Evolutionary conservation across 2,329 filamentous ascomycete species (phyloP), one percentile per base, ranked within the genome.

Genomic region (Pseudogymnoascus sp.): DNA sequence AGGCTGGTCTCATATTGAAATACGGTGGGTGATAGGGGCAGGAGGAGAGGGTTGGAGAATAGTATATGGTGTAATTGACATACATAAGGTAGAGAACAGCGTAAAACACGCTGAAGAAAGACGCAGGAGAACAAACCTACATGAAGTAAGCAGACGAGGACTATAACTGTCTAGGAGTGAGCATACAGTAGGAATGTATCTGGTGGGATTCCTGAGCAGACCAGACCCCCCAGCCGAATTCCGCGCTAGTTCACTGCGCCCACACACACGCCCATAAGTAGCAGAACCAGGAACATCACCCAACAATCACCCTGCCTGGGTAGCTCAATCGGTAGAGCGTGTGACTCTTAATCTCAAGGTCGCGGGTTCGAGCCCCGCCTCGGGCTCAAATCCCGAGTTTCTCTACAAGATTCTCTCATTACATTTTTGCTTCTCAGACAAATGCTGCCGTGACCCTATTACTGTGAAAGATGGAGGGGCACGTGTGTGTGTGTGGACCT

Each of bases 321-420:
- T 86, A 85, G 82, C 82, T 85, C 82, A 85, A 85, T 85, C 82
- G 82, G 82, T 86, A 87, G 85, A 87, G 84, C 84, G 84, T 86
- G 81, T 86, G 84, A 86, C 85, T 87, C 85, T 38, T 62, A 56
- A 56, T 56, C 50, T 33, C 29, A 33, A 56, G 50, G 50, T 56
- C 50, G 50, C 50, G 50, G 50, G 50, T 56, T 56, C 50, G 50
- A 56, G 29, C 50, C 50, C 50, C 50, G 50, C 50, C 50, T 56
- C 50, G 50, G 50, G 50, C 50, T 56, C 50, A 56, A 56, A 33
- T 33, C 50, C 50, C 50, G 50, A 56, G 50, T 56, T 33, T 56
- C 50, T 56, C 50, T 56, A 56, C 50, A 56, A 50, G 50, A 56
- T 56, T 56, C 50, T 31, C 50, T 33, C n/a, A 56, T 19, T 56